Conservation (phyloP, 306 rosid genomes). For the Mimosa bimucronata region DNA sequence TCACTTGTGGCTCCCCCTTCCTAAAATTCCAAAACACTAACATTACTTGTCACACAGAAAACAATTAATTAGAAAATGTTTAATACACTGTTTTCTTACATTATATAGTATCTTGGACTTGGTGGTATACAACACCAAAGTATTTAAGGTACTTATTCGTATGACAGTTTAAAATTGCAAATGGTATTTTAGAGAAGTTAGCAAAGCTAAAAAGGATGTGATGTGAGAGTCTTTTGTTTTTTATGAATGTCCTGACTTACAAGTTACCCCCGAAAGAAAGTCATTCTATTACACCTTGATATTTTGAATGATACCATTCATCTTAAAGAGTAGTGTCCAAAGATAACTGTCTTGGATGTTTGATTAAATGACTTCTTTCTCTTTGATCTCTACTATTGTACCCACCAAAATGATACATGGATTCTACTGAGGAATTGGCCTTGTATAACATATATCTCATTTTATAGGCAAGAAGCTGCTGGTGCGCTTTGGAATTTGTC, state of each 20-base stretch:
- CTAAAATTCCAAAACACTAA: neutral
- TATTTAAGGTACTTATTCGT: neutral
- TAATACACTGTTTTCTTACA: neutral
- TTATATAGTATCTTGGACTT: neutral
- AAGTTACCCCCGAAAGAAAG: neutral
- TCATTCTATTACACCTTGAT: neutral
- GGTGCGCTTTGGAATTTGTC: conserved; percentile 99
- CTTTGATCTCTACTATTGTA: conserved; percentile 27
- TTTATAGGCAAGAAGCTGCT: conserved; percentile 98
- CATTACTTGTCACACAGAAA: neutral
- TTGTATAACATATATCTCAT: conserved; percentile 5
- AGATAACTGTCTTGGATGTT: neutral
- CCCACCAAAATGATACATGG: conserved; percentile 12
- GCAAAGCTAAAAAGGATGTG: neutral
- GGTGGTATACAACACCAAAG: neutral
- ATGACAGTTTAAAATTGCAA: neutral
- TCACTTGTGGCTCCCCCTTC: neutral
- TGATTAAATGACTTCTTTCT: conserved; percentile 6
- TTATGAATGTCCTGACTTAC: neutral
- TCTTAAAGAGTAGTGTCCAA: neutral
- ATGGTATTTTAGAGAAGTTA: neutral
- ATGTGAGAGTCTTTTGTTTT: neutral
- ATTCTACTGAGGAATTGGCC: conserved; percentile 10
- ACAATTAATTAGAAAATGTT: neutral
- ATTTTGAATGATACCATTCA: neutral